A percentile compares a stretch with the other conserved stretches of the same genome.
phyloP scores from a whole-genome alignment of 257 asterid genomes.

The Jacaranda copaia region DNA sequence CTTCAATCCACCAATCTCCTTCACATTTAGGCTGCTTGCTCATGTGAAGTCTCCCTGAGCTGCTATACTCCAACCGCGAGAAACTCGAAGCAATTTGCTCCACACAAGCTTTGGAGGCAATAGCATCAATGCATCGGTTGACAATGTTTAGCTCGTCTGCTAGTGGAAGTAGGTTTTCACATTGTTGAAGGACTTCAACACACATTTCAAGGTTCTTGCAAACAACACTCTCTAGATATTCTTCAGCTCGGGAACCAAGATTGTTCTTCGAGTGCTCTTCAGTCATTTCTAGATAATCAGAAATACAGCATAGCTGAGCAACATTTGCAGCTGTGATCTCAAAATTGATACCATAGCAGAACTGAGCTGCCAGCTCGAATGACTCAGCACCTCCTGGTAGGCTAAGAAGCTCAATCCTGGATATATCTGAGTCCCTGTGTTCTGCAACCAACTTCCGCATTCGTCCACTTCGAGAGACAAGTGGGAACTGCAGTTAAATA shows the following conservation, averaged over 20 bases:
- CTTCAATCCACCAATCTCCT: constrained; percentile 98
- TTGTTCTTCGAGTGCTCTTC: constrained; percentile 85
- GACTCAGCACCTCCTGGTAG: constrained; percentile 92
- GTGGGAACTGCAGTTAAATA: constrained; percentile 76
- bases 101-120: constrained; percentile 93
- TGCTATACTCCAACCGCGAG: constrained; percentile 88
- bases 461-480: constrained; percentile 92
- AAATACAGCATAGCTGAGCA: constrained; percentile 78
- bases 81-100: constrained; percentile 99
- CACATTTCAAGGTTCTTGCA: constrained; percentile 88
- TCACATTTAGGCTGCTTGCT: constrained; percentile 71
- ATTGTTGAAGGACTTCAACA: constrained; percentile 79
- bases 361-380: constrained; percentile 90
- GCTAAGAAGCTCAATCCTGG: constrained; percentile 71
- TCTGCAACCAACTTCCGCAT: constrained; percentile 83
- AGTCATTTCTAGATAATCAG: constrained; percentile 90
- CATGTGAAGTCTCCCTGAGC: constrained; percentile 96
- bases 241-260: constrained; percentile 79
- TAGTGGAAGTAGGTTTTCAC: constrained; percentile 86
- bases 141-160: constrained; percentile 84
- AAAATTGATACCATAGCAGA: constrained; percentile 88
- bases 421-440: constrained; percentile 70
- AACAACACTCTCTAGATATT: constrained; percentile 71
- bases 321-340: constrained; percentile 88
- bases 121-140: constrained; percentile 74